phyloP scores from a whole-genome alignment of 2,329 filamentous ascomycete genomes.

The Geosmithia morbida region DNA sequence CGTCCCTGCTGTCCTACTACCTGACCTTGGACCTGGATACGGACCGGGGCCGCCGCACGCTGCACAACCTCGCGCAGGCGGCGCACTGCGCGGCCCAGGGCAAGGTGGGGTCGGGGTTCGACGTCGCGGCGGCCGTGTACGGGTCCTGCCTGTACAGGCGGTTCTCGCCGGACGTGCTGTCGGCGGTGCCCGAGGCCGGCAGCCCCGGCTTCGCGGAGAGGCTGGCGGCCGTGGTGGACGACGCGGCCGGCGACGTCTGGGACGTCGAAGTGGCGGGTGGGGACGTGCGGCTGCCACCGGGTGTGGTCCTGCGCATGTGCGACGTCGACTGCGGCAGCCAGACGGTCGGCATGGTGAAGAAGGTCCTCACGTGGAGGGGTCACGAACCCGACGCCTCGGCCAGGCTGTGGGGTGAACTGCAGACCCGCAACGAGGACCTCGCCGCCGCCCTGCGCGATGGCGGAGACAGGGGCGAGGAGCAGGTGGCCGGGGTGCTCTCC shows the following conservation, averaged over 20 bases:
- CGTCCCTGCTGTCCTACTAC: conserved; percentile 64
- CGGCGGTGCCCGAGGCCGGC: conserved; percentile 50
- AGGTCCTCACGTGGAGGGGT: conserved; percentile 70
- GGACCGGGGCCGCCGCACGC: conserved; percentile 37
- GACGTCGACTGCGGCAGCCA: conserved; percentile 91
- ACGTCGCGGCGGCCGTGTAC: conserved; percentile 85
- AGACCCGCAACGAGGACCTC: conserved; percentile 59
- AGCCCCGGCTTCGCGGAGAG: conserved; percentile 49
- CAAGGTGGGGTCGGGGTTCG: conserved; percentile 91
- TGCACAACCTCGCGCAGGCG: conserved; percentile 90
- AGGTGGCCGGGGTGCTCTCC: too few relatives aligned
- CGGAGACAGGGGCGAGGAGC: conserved; percentile 21
- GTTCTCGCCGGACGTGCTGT: conserved; percentile 72
- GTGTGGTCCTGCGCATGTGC: conserved; percentile 75
- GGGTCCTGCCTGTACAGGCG: conserved; percentile 82
- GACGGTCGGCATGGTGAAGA: conserved; percentile 92
- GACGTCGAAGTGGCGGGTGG: conserved; percentile 64
- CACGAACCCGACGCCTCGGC: conserved; percentile 49
- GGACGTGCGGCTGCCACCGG: conserved; percentile 54
- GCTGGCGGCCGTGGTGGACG: conserved; percentile 53
- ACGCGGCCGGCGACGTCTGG: conserved; percentile 46
- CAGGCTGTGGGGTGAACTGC: conserved; percentile 59
- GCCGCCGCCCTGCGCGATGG: conserved; percentile 45
- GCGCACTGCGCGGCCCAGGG: conserved; percentile 93
- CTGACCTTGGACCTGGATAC: conserved; percentile 50